Base-by-base conservation (phyloP, 106 monocot species). In the Acanthochlamys bracteata region DNA sequence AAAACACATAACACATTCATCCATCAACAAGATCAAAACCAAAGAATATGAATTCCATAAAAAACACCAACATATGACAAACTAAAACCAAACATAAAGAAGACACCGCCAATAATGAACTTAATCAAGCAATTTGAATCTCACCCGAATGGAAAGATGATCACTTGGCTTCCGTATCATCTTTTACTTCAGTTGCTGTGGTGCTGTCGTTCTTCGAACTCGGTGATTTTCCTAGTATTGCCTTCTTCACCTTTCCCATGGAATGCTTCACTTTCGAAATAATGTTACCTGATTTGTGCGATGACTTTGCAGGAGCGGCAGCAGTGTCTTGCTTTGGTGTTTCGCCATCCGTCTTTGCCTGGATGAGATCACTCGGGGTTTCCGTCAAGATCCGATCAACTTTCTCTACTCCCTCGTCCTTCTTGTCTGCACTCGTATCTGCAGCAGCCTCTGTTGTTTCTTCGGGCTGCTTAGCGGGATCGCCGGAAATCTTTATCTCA, bases 261-360 rank as follows among this genome's bases (percentile, higher is more conserved):
- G 81, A 81, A 22, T 81, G 81, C 59, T 78, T 86, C 60, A 86
- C 65, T 75, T 86, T 86, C 0, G 81, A 66, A 21, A 81, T 69
- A 25, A 86, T 45, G 56, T 49, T 83, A 41, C 73, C 79, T 23
- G 72, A 69, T n/a, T 68, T 51, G 11, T 76, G 61, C 45, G 75
- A 64, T 7, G 60, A 57, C 54, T 75, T 76, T 21, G 58, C 25
- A 40, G 73, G 22, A 59, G 42, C 49, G n/a, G 33, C 33, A 49
- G 49, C 15, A 49, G 17, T 49, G 20, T 69, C 55, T 55, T 55
- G 55, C 55, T 55, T 55, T 20, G 41, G 41, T 47, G 27, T 42
- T 41, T 63, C 64, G n/a, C 21, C 43, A 26, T 42, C 60, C 41
- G 45, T 24, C 15, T 67, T 71, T 41, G 41, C 15, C 55, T 76